These are phyloP conservation scores for Trypanosomatidae sp. DNA, from an alignment of 208 protist species.

Conservation along the genomic window DNA sequence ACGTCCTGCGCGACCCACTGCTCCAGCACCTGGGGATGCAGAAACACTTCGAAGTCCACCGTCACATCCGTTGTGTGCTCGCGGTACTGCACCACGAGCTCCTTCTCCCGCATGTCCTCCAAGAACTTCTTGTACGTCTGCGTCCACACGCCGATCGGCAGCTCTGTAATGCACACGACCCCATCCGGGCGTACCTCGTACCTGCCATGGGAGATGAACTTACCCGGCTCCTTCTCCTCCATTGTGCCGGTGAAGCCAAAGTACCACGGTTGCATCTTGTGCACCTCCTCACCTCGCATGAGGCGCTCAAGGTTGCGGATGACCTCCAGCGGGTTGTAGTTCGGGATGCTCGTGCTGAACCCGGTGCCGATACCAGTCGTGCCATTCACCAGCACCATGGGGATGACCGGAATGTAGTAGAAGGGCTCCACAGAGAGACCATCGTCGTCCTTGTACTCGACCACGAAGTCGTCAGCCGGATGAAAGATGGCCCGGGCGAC, in stretches of 20 bases:
- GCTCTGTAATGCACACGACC: constrained; percentile 96
- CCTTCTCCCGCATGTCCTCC: constrained; percentile 90
- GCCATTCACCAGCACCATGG: constrained; percentile 99
- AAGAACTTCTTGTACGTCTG: constrained; percentile 95
- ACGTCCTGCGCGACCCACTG: constrained; percentile 72
- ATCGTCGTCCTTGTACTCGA: constrained; percentile 99
- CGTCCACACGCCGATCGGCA: constrained; percentile 98
- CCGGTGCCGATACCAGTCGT: constrained; percentile 99
- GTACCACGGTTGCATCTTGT: constrained; percentile 97
- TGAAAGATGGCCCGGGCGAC: constrained; percentile 96
- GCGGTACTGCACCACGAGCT: constrained; percentile 93
- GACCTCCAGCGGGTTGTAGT: constrained; percentile 98
- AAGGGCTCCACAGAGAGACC: constrained; percentile 98
- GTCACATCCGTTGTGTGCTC: constrained; percentile 98
- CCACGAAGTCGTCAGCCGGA: constrained; percentile 97
- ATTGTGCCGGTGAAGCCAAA: constrained; percentile 95
- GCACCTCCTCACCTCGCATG: constrained; percentile 82
- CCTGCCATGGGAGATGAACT: constrained; percentile 74
- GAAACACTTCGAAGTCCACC: constrained; percentile 92
- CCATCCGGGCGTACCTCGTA: constrained; percentile 71
- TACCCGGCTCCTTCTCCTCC: constrained; percentile 80
- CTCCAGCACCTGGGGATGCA: constrained; percentile 89
- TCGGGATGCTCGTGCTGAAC: constrained; percentile 98
- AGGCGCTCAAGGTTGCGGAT: constrained; percentile 90
- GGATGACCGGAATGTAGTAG: constrained; percentile 99